These are phyloP conservation scores for Bromus sterilis DNA, from an alignment of 176 grass and related monocot genomes.

Conservation along the genomic window DNA sequence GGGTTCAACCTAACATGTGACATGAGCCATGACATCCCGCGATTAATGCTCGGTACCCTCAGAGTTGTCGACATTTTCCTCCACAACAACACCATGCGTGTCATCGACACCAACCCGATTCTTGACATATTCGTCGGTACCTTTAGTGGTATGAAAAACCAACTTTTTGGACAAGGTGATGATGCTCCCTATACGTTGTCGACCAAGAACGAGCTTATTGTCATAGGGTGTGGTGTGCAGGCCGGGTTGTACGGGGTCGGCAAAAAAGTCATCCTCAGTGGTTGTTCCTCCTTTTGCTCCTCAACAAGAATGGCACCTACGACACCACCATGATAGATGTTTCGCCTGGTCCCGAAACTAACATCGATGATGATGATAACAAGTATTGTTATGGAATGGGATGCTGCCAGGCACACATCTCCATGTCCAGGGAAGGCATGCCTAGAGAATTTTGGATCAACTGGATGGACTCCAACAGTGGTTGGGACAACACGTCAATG, in stretches of 20 bases:
- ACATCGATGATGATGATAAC: no score
- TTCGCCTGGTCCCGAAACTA: not conserved
- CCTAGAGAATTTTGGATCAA: not conserved
- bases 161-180: no score
- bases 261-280: not conserved
- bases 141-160: no score
- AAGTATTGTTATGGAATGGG: not conserved
- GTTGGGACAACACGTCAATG: not conserved
- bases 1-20: not conserved
- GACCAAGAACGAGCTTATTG: not conserved
- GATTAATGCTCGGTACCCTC: not conserved
- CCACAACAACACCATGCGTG: not conserved
- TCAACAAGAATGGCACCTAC: not conserved
- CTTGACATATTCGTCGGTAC: no score
- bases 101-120: not conserved
- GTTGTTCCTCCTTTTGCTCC: not conserved
- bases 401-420: not conserved
- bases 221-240: not conserved
- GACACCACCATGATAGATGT: not conserved
- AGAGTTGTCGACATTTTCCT: not conserved
- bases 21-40: not conserved
- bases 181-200: not conserved
- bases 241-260: not conserved
- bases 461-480: not conserved
- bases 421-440: not conserved